Percentiles rank a stretch among this genome's conserved stretches.
Conservation (phyloP, 495 filamentous ascomycete species). For the Hyaloscypha hepaticicola region DNA sequence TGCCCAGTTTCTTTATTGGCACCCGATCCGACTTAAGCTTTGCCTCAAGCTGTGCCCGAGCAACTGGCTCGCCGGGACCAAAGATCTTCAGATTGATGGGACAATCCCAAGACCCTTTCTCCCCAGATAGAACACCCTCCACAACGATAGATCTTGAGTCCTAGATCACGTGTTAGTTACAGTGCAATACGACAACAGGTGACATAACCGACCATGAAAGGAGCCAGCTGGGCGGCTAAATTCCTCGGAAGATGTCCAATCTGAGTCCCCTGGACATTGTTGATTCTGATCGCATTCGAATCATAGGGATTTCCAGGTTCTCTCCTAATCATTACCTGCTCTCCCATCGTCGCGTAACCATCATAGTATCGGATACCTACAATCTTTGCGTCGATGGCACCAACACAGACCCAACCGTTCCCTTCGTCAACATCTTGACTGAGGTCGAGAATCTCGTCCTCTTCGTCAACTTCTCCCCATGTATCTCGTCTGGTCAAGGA, state of each 20-base stretch:
- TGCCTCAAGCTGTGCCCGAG: conserved; percentile 51
- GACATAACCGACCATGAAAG: conserved; percentile 58
- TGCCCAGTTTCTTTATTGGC: conserved; percentile 41
- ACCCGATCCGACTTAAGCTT: conserved; percentile 62
- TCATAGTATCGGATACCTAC: conserved; percentile 81
- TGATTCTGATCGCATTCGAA: conserved; percentile 72
- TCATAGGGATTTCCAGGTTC: conserved; percentile 76
- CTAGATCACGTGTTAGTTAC: conserved; percentile 18
- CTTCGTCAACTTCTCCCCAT: conserved; percentile 41
- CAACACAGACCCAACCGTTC: conserved; percentile 20
- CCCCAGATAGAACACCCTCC: conserved; percentile 65
- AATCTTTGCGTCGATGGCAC: conserved; percentile 56
- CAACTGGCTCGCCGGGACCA: conserved; percentile 56
- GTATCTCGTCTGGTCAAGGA: conserved; percentile 20
- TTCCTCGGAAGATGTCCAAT: conserved; percentile 75
- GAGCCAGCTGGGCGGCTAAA: conserved; percentile 68
- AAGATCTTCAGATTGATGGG: conserved; percentile 67
- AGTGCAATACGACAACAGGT: background rate
- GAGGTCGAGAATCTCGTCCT: conserved; percentile 48
- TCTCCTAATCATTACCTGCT: conserved; percentile 65
- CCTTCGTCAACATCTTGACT: conserved; percentile 48
- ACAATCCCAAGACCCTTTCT: conserved; percentile 64
- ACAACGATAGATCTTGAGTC: conserved; percentile 49
- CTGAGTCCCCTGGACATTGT: conserved; percentile 75
- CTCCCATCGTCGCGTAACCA: conserved; percentile 67